Evolutionary conservation across 1,284 basidiomycete species (phyloP).

Genomic region (Puccinia coronata): DNA sequence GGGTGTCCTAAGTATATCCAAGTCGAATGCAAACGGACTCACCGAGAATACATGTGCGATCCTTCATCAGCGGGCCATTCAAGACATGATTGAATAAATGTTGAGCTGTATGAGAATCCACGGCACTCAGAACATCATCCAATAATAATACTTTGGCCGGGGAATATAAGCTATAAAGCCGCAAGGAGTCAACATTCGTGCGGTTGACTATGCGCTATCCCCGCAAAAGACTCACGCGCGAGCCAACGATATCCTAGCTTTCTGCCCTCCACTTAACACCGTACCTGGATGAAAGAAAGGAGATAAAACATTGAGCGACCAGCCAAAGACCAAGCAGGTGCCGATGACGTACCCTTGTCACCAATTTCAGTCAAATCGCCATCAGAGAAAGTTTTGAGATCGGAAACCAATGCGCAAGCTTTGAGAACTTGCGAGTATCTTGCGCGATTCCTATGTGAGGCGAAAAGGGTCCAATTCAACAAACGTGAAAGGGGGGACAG

Average conservation of each 20-base stretch:
- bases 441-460: slow-evolving; percentile 20
- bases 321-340: neutral
- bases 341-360: slow-evolving; percentile 62
- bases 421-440: slow-evolving; percentile 31
- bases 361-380: slow-evolving; percentile 75
- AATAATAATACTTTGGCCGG: slow-evolving; percentile 59
- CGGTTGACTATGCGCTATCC: too few relatives aligned
- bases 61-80: slow-evolving; percentile 63
- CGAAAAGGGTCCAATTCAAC: neutral
- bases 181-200: neutral
- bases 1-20: neutral
- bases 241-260: slow-evolving; percentile 60
- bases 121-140: slow-evolving; percentile 61
- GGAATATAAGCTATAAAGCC: slow-evolving; percentile 60
- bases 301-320: neutral
- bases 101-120: slow-evolving; percentile 60
- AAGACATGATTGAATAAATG: slow-evolving; percentile 52
- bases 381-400: slow-evolving; percentile 72
- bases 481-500: neutral
- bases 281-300: slow-evolving; percentile 65
- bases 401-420: slow-evolving; percentile 70
- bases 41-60: slow-evolving; percentile 71
- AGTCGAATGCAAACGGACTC: neutral
- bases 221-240: slow-evolving; percentile 45
- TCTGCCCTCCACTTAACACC: slow-evolving; percentile 71